These are phyloP conservation scores for Kodamaea neixiangensis DNA, from an alignment of 805 yeast genomes.

Conservation along the genomic window DNA sequence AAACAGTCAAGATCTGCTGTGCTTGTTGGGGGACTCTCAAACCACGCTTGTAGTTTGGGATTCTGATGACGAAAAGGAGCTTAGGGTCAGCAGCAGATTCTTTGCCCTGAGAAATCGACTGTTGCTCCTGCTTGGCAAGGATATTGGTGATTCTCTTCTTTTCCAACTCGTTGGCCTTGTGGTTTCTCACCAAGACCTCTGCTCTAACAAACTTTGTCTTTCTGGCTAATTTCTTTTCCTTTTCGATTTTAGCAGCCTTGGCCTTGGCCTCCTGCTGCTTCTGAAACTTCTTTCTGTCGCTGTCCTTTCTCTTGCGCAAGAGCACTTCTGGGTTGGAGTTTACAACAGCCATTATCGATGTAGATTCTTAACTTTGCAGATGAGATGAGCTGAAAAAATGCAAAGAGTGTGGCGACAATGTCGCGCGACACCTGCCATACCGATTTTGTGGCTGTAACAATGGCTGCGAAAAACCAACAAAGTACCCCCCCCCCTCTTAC, in stretches of 20 bases:
- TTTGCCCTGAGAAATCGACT: slow-evolving; percentile 16
- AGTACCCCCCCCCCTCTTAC: no score
- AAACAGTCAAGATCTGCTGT: slow-evolving; percentile 54
- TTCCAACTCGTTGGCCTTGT: slow-evolving; percentile 67
- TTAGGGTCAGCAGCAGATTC: slow-evolving; percentile 33
- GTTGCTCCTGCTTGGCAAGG: slow-evolving; percentile 47
- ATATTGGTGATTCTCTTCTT: slow-evolving; percentile 66
- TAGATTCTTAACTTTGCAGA: not conserved
- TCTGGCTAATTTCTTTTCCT: slow-evolving; percentile 41
- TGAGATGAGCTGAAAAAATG: slow-evolving; percentile 12
- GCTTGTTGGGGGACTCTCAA: slow-evolving; percentile 68
- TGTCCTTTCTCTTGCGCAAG: slow-evolving; percentile 75
- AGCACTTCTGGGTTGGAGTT: slow-evolving; percentile 77
- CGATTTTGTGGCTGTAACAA: not conserved
- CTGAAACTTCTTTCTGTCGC: slow-evolving; percentile 69
- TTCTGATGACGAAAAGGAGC: slow-evolving; percentile 66
- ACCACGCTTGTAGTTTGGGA: slow-evolving; percentile 59
- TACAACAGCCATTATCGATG: slow-evolving; percentile 43
- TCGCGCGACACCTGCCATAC: not conserved
- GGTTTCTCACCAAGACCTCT: slow-evolving; percentile 69
- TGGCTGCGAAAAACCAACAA: not conserved
- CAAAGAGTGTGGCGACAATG: slow-evolving; percentile 4
- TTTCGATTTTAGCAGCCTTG: slow-evolving; percentile 48
- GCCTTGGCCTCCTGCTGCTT: slow-evolving; percentile 66
- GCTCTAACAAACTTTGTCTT: slow-evolving; percentile 67